Percentiles rank a stretch among this genome's conserved stretches.
These are phyloP conservation scores for Globisporangium camurandrum DNA, from an alignment of 352 stramenopile genomes.

Conservation along the genomic window DNA sequence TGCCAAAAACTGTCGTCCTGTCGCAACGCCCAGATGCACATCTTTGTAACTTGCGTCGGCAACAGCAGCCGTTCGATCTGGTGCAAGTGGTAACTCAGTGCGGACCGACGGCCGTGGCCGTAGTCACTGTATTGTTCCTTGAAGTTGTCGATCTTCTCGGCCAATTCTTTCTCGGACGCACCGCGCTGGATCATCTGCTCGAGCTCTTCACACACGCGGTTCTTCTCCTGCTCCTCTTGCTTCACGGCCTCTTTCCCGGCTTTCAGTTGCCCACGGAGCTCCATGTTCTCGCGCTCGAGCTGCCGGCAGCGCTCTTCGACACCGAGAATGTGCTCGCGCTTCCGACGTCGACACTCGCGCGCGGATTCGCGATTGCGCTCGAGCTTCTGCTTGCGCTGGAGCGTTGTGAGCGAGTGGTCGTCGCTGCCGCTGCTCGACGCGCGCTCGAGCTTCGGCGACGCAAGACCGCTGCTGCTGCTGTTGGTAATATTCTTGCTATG, in stretches of 20 bases:
- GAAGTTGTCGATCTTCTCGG: constrained; percentile 94
- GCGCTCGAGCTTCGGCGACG: constrained; percentile 43
- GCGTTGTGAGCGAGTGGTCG: constrained; percentile 23
- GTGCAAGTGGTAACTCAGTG: constrained; percentile 87
- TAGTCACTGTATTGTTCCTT: constrained; percentile 92
- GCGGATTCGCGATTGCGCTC: constrained; percentile 90
- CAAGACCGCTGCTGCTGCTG: constrained; percentile 4
- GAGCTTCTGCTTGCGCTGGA: constrained; percentile 79
- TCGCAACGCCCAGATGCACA: constrained; percentile 89
- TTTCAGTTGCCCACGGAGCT: constrained; percentile 87
- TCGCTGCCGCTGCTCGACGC: constrained; percentile 54
- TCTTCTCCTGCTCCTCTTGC: constrained; percentile 81
- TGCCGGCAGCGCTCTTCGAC: constrained; percentile 75
- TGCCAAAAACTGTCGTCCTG: constrained; percentile 89
- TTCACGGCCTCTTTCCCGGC: constrained; percentile 82
- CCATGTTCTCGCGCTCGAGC: constrained; percentile 88
- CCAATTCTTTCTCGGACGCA: constrained; percentile 82
- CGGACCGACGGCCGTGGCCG: constrained; percentile 83
- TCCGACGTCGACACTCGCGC: constrained; percentile 85
- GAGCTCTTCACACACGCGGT: constrained; percentile 75
- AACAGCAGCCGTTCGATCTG: constrained; percentile 92
- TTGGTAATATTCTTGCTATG: too few species aligned
- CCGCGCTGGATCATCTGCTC: constrained; percentile 77
- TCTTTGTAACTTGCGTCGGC: constrained; percentile 91
- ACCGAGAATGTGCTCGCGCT: constrained; percentile 77